A percentile compares a stretch with the other conserved stretches of the same genome.
phyloP scores from a whole-genome alignment of 2,329 filamentous ascomycete genomes.

The Didymella exigua region DNA sequence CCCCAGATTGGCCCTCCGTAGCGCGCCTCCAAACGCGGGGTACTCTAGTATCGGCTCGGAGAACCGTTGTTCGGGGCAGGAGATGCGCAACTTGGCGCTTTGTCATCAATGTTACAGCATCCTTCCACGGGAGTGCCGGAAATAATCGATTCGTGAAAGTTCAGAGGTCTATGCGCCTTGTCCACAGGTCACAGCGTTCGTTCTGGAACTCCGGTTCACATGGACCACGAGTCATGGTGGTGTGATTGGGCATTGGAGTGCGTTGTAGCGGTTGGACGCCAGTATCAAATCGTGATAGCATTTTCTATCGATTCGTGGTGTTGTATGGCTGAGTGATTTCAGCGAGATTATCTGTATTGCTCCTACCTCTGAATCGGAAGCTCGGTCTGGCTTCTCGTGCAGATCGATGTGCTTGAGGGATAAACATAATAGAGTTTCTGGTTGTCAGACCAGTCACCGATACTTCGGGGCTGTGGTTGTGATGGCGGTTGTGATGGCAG shows the following conservation, averaged over 20 bases:
- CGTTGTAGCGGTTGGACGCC: background rate
- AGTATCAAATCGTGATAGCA: background rate
- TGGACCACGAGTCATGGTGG: background rate
- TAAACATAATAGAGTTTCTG: constrained; percentile 6
- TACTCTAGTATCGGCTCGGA: constrained; percentile 1
- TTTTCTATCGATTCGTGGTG: constrained; percentile 4
- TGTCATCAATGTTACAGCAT: background rate
- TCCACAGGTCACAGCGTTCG: background rate
- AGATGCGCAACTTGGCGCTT: background rate
- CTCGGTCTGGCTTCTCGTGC: background rate
- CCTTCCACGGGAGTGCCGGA: background rate
- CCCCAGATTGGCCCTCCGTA: constrained; percentile 1
- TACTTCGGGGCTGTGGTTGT: background rate
- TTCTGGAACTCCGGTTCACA: background rate
- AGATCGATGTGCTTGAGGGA: constrained; percentile 1
- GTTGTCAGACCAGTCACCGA: background rate
- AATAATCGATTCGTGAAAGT: background rate
- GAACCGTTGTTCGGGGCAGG: background rate
- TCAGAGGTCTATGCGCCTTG: background rate
- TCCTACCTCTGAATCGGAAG: constrained; percentile 3
- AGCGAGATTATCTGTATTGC: constrained; percentile 4
- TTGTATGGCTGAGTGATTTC: constrained; percentile 15
- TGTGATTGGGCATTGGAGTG: background rate
- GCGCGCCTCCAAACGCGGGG: constrained; percentile 13
- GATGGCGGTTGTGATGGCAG: background rate